Evolutionary conservation across 164 flowering plant genomes (phyloP), one percentile per base, ranked within the genome.

Genomic region (Dillenia turbinata): DNA sequence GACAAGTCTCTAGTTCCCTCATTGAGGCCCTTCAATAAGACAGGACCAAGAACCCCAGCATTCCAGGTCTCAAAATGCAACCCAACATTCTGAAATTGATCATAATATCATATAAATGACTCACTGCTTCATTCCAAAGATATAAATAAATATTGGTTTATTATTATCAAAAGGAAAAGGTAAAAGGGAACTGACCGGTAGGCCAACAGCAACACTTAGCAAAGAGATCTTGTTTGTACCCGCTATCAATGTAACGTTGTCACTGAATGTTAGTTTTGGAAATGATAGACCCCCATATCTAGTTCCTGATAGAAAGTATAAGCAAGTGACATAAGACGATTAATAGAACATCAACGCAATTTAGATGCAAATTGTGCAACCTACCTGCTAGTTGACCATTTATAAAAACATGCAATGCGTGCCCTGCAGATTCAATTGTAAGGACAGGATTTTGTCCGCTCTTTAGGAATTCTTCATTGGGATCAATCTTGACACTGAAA

Each of bases 31-130:
- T 67, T 74, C 67, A 95, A 69, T 24, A 81, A 74, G 47, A 95
- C 90, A 10, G 97, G 99, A n/a, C 99, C 99, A 63, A 92, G 83
- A 69, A 95, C 90, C 48, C 99, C 99, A 60, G 90, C 83, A 75
- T 95, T 90, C 93, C 95, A 86, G 47, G 80, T 78, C 79, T 95
- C 99, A 69, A 77, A 92, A 67, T 88, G 92, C 13, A 70, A 57
- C 1, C 97, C 98, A 33, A 92, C 81, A 73, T 95, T 95, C 99
- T 95, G 75, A 64, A 60, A 54, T 55, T 48, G n/a, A 71, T 53
- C 43, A 58, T 5, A 24, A 64, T 10, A 10, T 10, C 6, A 51
- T 22, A 43, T 12, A 59, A 12, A 61, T 33, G 7, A 33, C 40
- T 7, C 40, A 33, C 40, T 5, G 40, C 40, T 33, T 33, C 40